Evolutionary conservation across 148 eudicot species (phyloP).

Genomic region (Talinum fruticosum): DNA sequence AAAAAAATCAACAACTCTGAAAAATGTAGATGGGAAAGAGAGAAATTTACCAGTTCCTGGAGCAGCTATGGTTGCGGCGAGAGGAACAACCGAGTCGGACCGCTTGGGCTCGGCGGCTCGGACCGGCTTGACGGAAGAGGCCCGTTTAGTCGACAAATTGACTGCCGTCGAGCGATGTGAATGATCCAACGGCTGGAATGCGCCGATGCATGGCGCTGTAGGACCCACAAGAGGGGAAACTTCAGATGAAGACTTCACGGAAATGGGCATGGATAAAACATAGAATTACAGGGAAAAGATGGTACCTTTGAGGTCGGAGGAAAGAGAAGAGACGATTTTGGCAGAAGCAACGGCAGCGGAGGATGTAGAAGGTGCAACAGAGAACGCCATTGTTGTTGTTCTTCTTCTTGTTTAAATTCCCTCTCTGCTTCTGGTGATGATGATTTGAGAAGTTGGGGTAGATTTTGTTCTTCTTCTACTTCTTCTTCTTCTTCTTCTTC

Average conservation of each 20-base stretch:
- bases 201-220: constrained; percentile 45
- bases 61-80: constrained; percentile 61
- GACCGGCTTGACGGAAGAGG: constrained; percentile 40
- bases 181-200: constrained; percentile 62
- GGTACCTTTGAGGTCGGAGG: constrained; percentile 54
- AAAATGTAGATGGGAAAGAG: background rate
- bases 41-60: constrained; percentile 44
- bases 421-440: background rate
- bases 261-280: background rate
- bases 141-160: constrained; percentile 38
- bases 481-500: background rate
- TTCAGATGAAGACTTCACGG: background rate
- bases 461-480: background rate
- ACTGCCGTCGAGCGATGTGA: constrained; percentile 6
- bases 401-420: background rate
- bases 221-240: background rate
- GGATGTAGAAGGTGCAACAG: constrained; percentile 27
- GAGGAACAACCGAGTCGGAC: constrained; percentile 59
- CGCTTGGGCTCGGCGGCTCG: constrained; percentile 64
- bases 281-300: background rate
- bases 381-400: constrained; percentile 48
- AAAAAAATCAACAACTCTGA: background rate
- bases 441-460: background rate
- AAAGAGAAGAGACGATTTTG: constrained; percentile 39
- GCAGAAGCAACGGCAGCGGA: constrained; percentile 25